Base-by-base conservation (phyloP, 2,329 filamentous ascomycete species). In the Fusarium udum region DNA sequence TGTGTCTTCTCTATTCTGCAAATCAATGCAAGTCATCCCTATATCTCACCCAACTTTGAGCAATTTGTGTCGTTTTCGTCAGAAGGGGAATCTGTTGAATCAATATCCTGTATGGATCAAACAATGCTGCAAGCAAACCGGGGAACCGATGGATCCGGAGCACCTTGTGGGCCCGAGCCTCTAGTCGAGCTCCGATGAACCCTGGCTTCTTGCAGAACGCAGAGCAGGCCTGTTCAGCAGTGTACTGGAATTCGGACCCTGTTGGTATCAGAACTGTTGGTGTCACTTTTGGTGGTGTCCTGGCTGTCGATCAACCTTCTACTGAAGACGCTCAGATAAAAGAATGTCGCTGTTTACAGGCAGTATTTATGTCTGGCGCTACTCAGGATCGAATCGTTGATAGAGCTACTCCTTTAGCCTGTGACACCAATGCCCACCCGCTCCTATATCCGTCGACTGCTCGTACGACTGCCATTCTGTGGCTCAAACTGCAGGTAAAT, bases 111-210 rank as follows among this genome's bases (percentile, higher is more conserved):
- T 59, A 62, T 73, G 71, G 69, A 59, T 64, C 69, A 69, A 63
- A 42, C 53, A 62, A 48, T 57, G 55, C 49, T 77, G 64, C 67
- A 76, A 69, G 68, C 67, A 71, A 72, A 69, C 72, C 62, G 69
- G 76, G 74, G 75, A 73, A 67, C 67, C 67, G 67, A 70, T 75
- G 74, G 68, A 71, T 69, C 63, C 69, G 74, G 70, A 75, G 67
- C 69, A 68, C 64, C 65, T 36, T 74, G 68, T 78, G 75, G 75
- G 68, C 62, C 60, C 45, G 55, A 40, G 36, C 61, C 63, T 70
- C 61, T 56, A 64, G 62, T 70, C 61, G 52, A 67, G 64, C 65
- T 69, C 59, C 61, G 61, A 67, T 61, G 46, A 75, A 66, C 58
- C 68, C 72, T 60, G 58, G 57, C 36, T 52, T 37, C 49, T 61